These are phyloP conservation scores for Kwoniella sp. DNA, from an alignment of 768 basidiomycete genomes.

Conservation along the genomic window DNA sequence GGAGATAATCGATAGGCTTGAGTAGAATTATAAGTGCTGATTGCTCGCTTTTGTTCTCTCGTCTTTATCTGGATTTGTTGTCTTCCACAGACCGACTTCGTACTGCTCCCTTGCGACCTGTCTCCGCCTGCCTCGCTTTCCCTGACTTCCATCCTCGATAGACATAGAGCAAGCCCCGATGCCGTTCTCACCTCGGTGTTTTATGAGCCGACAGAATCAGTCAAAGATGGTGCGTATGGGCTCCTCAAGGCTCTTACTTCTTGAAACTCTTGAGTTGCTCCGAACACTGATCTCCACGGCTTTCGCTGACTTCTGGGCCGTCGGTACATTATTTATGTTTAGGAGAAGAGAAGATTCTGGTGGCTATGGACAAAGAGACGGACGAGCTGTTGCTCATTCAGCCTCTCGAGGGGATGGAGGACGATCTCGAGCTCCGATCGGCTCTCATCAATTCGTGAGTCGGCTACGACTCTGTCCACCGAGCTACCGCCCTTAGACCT, in stretches of 20 bases:
- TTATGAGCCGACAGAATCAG: conserved; percentile 53
- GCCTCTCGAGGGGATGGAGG: conserved; percentile 64
- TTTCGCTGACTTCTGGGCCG: too few species aligned
- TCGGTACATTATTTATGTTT: too few species aligned
- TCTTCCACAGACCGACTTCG: conserved; percentile 68
- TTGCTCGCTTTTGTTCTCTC: background rate
- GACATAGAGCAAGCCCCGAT: conserved; percentile 64
- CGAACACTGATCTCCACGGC: too few species aligned
- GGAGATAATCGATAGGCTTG: too few species aligned
- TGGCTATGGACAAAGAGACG: conserved; percentile 60
- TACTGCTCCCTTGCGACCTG: conserved; percentile 88
- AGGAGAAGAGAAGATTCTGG: conserved; percentile 52
- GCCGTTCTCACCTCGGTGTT: conserved; percentile 53
- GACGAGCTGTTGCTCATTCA: conserved; percentile 66
- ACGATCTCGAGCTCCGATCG: conserved; percentile 76
- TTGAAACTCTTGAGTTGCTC: too few species aligned
- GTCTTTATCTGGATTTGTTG: too few species aligned
- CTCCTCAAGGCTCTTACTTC: background rate
- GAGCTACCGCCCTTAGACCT: background rate
- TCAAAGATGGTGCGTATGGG: conserved; percentile 45
- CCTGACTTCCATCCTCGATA: conserved; percentile 72
- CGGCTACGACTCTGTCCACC: background rate
- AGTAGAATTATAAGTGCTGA: background rate
- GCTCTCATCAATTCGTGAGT: conserved; percentile 69
- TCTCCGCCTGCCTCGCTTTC: conserved; percentile 75